Conservation (phyloP, 2,329 filamentous ascomycete species). For the Thielaviopsis populi region DNA sequence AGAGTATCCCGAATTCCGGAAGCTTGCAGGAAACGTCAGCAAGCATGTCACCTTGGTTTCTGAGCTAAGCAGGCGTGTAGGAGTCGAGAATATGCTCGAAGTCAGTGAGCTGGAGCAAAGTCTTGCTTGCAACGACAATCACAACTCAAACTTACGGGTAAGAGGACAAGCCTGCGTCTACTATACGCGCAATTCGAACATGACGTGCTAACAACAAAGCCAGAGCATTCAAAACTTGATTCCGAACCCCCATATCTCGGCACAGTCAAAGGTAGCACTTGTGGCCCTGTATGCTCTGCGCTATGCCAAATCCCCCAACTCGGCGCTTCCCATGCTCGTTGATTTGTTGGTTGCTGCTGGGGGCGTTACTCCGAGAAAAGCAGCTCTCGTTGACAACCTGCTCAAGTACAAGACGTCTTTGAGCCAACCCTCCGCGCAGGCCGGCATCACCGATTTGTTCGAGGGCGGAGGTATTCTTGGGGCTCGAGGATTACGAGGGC, state of each 20-base stretch:
- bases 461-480: slow-evolving; percentile 61
- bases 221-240: slow-evolving; percentile 77
- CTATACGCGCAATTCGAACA: background rate
- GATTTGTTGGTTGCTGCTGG: slow-evolving; percentile 76
- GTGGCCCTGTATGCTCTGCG: slow-evolving; percentile 91
- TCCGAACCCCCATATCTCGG: slow-evolving; percentile 58
- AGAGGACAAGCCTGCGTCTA: slow-evolving; percentile 17
- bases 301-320: slow-evolving; percentile 75
- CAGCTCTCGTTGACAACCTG: slow-evolving; percentile 68
- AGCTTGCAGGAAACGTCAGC: slow-evolving; percentile 92
- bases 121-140: slow-evolving; percentile 91
- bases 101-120: slow-evolving; percentile 96
- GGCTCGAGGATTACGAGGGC: slow-evolving; percentile 82
- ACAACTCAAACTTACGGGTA: slow-evolving; percentile 80
- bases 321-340: slow-evolving; percentile 67
- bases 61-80: slow-evolving; percentile 78
- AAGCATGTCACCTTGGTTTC: slow-evolving; percentile 95
- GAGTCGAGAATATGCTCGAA: slow-evolving; percentile 75
- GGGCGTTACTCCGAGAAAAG: slow-evolving; percentile 58
- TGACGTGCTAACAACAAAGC: background rate
- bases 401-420: slow-evolving; percentile 76
- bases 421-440: slow-evolving; percentile 57
- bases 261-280: slow-evolving; percentile 73
- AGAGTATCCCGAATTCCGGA: slow-evolving; percentile 95
- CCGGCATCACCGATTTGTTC: slow-evolving; percentile 81